Percentiles rank a stretch among this genome's conserved stretches.
These are phyloP conservation scores for Thuja plicata DNA, from an alignment of 83 land plant genomes.

Conservation along the genomic window DNA sequence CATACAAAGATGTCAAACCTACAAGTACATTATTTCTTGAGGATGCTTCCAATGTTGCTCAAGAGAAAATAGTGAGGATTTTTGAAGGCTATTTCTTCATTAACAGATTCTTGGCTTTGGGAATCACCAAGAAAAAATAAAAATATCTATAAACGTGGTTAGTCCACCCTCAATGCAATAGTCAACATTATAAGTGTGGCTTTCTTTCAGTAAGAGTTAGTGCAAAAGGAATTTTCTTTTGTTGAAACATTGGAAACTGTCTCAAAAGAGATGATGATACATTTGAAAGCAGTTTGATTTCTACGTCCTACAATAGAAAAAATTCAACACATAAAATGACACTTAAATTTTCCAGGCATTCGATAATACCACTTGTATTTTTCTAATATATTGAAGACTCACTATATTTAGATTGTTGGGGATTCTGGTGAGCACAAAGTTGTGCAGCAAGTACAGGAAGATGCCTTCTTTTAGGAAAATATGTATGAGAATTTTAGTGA, in stretches of 20 bases:
- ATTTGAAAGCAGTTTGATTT: slow-evolving; percentile 94
- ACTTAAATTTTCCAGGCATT: slow-evolving; percentile 75
- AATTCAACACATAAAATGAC: slow-evolving; percentile 75
- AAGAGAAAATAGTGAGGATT: too few relatives aligned
- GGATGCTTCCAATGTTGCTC: too few relatives aligned
- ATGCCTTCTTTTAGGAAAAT: slow-evolving; percentile 84
- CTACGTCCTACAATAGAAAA: slow-evolving; percentile 91
- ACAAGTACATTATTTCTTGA: too few relatives aligned
- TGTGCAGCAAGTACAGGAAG: slow-evolving; percentile 98
- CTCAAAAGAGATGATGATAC: slow-evolving; percentile 82
- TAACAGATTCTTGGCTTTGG: too few relatives aligned
- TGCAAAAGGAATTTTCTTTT: slow-evolving; percentile 94
- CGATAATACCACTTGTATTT: slow-evolving; percentile 97
- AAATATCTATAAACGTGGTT: too few relatives aligned
- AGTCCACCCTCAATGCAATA: too few relatives aligned
- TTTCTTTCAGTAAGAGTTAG: slow-evolving; percentile 88
- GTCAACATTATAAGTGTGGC: slow-evolving; percentile 90
- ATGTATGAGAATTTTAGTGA: slow-evolving; percentile 99
- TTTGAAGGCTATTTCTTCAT: too few relatives aligned
- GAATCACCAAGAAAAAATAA: too few relatives aligned
- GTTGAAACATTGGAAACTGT: slow-evolving; percentile 83
- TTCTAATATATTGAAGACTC: slow-evolving; percentile 85
- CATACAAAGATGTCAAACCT: too few relatives aligned
- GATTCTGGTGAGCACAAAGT: slow-evolving; percentile 96
- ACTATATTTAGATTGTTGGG: slow-evolving; percentile 83